Evolutionary conservation across 768 basidiomycete species (phyloP), one percentile per base, ranked within the genome.

Genomic region (Steccherinum ochraceum): DNA sequence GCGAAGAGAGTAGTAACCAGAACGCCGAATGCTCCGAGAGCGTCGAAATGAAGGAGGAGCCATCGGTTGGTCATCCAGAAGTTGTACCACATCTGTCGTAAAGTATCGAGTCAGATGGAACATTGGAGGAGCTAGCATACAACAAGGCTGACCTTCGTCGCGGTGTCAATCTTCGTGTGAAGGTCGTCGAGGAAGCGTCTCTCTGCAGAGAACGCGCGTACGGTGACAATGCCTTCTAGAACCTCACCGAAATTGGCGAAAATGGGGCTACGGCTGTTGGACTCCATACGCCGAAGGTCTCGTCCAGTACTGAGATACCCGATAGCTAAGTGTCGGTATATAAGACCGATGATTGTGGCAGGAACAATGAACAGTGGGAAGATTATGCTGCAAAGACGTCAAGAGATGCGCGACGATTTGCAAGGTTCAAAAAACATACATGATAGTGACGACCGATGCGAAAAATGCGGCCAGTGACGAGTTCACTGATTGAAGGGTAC

Each of bases 41-140:
- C 57, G 64, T 96, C 93, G 61, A 92, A 94, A 54, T 88, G 83
- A 50, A 94, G 67, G 27, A 93, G 68, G 2, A 95, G 73, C 89
- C 87, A 92, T 46, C 91, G 72, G 57, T 89, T 92, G 7, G 82
- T 84, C 89, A 93, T 91, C 91, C 91, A 92, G 67, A 87, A 87
- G 12, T 71, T 77, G 61, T 90, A 89, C 85, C 84, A 89, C 86
- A 89, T 86, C 83, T 83, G 52, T 16, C 5, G 12, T 1, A 41
- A 24, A 46, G 44, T 2, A 23, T 49, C 23, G 11, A 20, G 46
- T 47, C 4, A 19, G 11, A 4, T 1, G 18, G 4, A 13, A 19
- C 27, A 26, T n/a, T n/a, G n/a, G 45, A 11, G 30, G 11, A 11
- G 11, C 11, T 11, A 11, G n/a, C 11, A n/a, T 39, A 18, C 10